Evolutionary conservation across 192 early-diverging fungal species (phyloP).

Genomic region (Spinellus fusiger): DNA sequence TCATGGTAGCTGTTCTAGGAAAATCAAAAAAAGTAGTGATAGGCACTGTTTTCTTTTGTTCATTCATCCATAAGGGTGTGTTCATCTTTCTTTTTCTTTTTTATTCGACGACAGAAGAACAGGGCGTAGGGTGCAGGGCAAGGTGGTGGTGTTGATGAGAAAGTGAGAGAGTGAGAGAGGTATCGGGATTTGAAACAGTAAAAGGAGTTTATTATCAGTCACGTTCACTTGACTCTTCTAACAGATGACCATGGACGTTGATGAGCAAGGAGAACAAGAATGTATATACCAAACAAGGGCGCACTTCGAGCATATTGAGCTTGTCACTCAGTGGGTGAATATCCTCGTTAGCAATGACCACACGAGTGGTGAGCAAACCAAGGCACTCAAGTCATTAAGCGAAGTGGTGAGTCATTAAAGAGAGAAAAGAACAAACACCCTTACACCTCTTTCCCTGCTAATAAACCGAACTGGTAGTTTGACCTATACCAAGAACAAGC

Average conservation of each 20-base stretch:
- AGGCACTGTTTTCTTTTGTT: slow-evolving; percentile 4
- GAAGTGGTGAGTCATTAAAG: background rate
- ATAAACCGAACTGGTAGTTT: too few relatives aligned
- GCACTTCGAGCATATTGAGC: background rate
- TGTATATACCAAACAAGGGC: background rate
- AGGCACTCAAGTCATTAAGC: background rate
- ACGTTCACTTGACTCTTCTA: background rate
- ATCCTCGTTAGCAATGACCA: background rate
- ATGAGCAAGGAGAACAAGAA: background rate
- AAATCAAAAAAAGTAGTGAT: slow-evolving; percentile 24
- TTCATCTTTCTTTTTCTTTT: too few relatives aligned
- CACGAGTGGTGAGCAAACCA: background rate
- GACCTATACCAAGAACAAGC: slow-evolving; percentile 71
- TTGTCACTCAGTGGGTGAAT: background rate
- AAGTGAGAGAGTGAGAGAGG: background rate
- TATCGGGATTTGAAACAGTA: background rate
- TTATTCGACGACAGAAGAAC: too few relatives aligned
- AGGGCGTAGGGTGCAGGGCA: too few relatives aligned
- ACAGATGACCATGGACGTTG: background rate
- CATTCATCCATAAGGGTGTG: background rate
- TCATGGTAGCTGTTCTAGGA: slow-evolving; percentile 17
- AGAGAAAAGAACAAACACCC: background rate
- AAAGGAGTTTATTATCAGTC: background rate
- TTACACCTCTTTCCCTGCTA: background rate
- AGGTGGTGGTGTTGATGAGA: background rate